These are phyloP conservation scores for Fraxinus dipetala DNA, from an alignment of 305 asterid genomes.

Conservation along the genomic window DNA sequence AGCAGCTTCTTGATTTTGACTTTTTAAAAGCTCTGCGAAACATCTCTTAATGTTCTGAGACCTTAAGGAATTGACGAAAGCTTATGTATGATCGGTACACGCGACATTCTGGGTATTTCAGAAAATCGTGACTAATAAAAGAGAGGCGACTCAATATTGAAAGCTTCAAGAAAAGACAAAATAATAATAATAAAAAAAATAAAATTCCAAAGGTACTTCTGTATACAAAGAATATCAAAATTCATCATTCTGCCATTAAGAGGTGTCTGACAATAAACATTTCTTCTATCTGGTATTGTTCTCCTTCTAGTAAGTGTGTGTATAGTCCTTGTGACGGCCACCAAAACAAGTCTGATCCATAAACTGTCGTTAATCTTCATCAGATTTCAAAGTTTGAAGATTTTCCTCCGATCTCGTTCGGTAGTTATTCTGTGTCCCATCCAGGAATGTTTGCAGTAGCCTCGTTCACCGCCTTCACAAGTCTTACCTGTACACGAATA, in stretches of 20 bases:
- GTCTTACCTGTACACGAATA: constrained; percentile 54
- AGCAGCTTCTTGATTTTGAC: not conserved
- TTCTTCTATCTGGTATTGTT: not conserved
- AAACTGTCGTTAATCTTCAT: not conserved
- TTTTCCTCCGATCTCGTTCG: constrained; percentile 12
- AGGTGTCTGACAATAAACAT: not conserved
- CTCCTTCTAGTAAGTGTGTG: not conserved
- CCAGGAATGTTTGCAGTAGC: constrained; percentile 69
- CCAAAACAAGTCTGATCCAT: not conserved
- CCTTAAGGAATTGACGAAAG: not conserved
- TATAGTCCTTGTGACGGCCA: not conserved
- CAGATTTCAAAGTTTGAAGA: not conserved
- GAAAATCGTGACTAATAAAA: not conserved
- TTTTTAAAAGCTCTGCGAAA: not conserved
- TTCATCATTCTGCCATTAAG: not conserved
- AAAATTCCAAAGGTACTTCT: not conserved
- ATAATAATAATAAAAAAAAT: not conserved
- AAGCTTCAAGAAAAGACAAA: not conserved
- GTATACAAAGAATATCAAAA: constrained; percentile 7
- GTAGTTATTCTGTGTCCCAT: constrained; percentile 49
- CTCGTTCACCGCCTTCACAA: constrained; percentile 71
- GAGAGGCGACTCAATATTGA: not conserved
- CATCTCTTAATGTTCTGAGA: not conserved
- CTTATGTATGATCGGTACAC: not conserved
- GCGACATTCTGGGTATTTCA: not conserved